Evolutionary conservation across 495 filamentous ascomycete species (phyloP).

Genomic region (Parachaetomium inaequale): DNA sequence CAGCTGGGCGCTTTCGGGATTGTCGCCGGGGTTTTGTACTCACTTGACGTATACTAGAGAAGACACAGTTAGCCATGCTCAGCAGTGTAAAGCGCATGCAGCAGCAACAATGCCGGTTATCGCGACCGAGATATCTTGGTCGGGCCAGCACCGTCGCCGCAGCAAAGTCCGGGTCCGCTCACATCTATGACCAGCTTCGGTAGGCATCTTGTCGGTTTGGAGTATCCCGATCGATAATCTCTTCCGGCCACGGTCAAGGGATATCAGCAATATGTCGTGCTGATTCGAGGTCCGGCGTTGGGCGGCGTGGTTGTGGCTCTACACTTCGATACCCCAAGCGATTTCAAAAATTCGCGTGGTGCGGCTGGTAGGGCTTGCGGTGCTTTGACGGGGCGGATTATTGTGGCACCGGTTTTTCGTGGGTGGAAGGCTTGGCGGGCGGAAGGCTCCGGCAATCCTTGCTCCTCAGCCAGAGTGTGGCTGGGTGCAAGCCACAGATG

Average conservation of each 20-base stretch:
- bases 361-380: slow-evolving; percentile 33
- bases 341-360: slow-evolving; percentile 39
- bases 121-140: slow-evolving; percentile 6
- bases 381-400: slow-evolving; percentile 29
- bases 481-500: slow-evolving; percentile 13
- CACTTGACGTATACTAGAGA: slow-evolving; percentile 88
- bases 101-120: slow-evolving; percentile 11
- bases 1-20: slow-evolving; percentile 5
- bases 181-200: slow-evolving; percentile 80
- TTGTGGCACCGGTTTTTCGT: slow-evolving; percentile 21
- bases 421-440: not conserved
- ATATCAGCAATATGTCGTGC: slow-evolving; percentile 38
- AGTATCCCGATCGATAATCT: slow-evolving; percentile 36
- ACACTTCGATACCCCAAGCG: slow-evolving; percentile 29
- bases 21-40: slow-evolving; percentile 47
- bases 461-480: not conserved
- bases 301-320: slow-evolving; percentile 41
- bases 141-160: slow-evolving; percentile 9
- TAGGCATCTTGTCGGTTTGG: slow-evolving; percentile 66
- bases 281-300: slow-evolving; percentile 37
- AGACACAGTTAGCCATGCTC: slow-evolving; percentile 32
- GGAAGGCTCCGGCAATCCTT: not conserved
- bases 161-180: slow-evolving; percentile 44
- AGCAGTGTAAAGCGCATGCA: slow-evolving; percentile 6
- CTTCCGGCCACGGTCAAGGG: slow-evolving; percentile 31